Base-by-base conservation (phyloP, 768 basidiomycete genomes). In the Cyclocybe cylindracea region DNA sequence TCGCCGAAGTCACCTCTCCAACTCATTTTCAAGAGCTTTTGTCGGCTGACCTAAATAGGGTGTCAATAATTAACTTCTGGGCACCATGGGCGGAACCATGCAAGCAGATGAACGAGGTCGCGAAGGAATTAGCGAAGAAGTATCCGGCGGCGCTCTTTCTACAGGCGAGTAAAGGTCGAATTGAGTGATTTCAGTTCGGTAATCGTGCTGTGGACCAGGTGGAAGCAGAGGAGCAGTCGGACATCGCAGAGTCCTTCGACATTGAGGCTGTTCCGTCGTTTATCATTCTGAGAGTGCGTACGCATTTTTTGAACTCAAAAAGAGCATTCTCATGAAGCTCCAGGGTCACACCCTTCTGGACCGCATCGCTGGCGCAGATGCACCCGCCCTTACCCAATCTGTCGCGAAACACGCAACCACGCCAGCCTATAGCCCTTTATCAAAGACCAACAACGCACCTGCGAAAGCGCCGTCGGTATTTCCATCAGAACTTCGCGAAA, bases 21-120 rank as follows among this genome's bases (percentile, higher is more conserved):
- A 70, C 79, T 1, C 80, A 91, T 44, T 93, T 98, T 71, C 84
- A 91, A 66, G 63, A 72, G 6, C 69, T 91, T 7, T 83, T 98
- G 42, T 86, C 85, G 0, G 63, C 69, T 16, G 95, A 98, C 70
- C 82, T 99, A 33, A 70, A 80, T 14, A 77, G 90, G 16, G 80
- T 96, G 18, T 94, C 94, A 4, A 75, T 96, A 35, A 84, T 97
- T 64, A 92, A 90, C 72, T 99, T 98, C 68, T 95, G 94, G 89
- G 91, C 95, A 39, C 75, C 83, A 69, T 89, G 93, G 92, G 97
- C 94, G 0, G 89, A 83, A 55, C 94, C 94, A 37, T 98, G 95
- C 76, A 78, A 79, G 60, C 80, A 87, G 61, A 96, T 97, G 88
- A 94, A 94, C 72, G 75, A 84, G 39, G 83, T 94, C 5, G 82